A percentile compares a stretch with the other conserved stretches of the same genome.
phyloP scores from a whole-genome alignment of 2,329 filamentous ascomycete species.

The Clarireedia hainanense region DNA sequence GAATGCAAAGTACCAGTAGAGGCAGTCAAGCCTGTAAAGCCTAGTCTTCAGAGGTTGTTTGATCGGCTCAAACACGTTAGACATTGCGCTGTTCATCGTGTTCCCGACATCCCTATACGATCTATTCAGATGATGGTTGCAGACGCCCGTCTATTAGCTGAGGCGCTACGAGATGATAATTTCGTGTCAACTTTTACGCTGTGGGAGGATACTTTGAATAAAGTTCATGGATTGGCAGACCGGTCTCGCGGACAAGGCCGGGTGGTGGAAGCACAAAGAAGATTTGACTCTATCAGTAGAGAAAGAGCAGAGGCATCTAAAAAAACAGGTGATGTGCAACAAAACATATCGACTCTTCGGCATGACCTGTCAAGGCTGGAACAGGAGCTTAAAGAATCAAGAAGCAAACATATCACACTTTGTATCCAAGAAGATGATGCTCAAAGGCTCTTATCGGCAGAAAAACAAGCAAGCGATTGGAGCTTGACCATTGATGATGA shows the following conservation, averaged over 20 bases:
- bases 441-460: not conserved
- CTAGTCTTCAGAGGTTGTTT: constrained; percentile 3
- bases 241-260: not conserved
- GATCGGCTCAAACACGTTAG: constrained; percentile 7
- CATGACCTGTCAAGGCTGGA: too few relatives aligned
- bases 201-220: not conserved
- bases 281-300: too few relatives aligned
- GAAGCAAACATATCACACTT: too few relatives aligned
- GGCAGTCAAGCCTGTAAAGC: constrained; percentile 6
- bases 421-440: not conserved
- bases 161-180: constrained; percentile 6
- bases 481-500: not conserved
- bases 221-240: not conserved
- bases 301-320: too few relatives aligned
- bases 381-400: too few relatives aligned
- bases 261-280: not conserved
- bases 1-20: constrained; percentile 10
- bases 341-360: too few relatives aligned
- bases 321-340: too few relatives aligned
- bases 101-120: constrained; percentile 6
- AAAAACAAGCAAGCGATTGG: too few relatives aligned
- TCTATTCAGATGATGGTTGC: constrained; percentile 7
- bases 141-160: constrained; percentile 7
- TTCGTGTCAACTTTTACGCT: not conserved
- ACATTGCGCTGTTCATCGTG: constrained; percentile 13